Base-by-base conservation (phyloP, 331 rosid genomes). In the Acacia pycnantha region DNA sequence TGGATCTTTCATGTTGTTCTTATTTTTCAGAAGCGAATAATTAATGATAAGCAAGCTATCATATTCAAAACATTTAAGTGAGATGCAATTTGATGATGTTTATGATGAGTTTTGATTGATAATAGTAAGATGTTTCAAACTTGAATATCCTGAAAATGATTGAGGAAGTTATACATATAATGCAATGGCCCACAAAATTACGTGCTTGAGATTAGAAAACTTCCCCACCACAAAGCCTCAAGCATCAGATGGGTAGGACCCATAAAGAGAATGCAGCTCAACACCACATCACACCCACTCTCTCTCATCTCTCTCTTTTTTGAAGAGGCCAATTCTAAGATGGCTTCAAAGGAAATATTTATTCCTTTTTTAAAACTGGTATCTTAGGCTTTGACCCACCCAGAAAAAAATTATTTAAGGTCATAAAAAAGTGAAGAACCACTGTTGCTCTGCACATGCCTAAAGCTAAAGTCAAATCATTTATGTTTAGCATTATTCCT, bases 231-330 rank as follows among this genome's bases (percentile, higher is more conserved):
- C 56, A 50, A 72, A 51, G 41, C 53, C 81, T 72, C 70, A 65
- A 79, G 79, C 78, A 79, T 77, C 67, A 77, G 29, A 86, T 73
- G 76, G 59, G 83, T 86, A 79, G 81, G 85, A 40, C 58, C 79
- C 85, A 71, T 77, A 21, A 59, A 77, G 69, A 46, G 78, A 82
- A 46, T 59, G 59, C 70, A 73, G 35, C 75, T 77, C 54, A 50
- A 40, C 43, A 56, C 72, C 46, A 53, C 46, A 53, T 78, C 65
- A 44, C 12, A 51, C 14, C 61, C 78, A 8, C 24, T 24, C 31
- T 22, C 41, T 22, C 18, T 6, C 56, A 19, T 33, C 27, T 16
- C 27, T 16, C 24, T 77, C 43, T 58, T 2, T 5, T 8, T 61
- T 27, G 18, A 62, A 62, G 69, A 11, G 70, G 70, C 70, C 43